These are phyloP conservation scores for Lupinus albus DNA, from an alignment of 306 rosid genomes.

Conservation along the genomic window DNA sequence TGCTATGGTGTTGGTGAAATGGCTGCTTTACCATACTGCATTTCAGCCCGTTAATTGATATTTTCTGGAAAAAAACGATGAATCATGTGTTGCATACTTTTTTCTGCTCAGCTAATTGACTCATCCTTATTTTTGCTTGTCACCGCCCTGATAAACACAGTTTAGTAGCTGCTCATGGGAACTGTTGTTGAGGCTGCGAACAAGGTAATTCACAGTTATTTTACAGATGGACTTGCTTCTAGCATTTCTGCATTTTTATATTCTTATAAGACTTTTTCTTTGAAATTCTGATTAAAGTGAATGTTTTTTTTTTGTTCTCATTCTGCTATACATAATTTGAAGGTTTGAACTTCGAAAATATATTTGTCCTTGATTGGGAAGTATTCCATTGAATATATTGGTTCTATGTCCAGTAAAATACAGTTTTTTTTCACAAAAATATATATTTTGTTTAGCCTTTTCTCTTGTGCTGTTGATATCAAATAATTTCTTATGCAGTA, in stretches of 20 bases:
- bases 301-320: neutral
- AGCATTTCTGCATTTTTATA: slow-evolving; percentile 10
- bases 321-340: slow-evolving; percentile 10
- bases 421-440: neutral
- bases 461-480: slow-evolving; percentile 2
- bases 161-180: slow-evolving; percentile 68
- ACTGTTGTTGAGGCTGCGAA: slow-evolving; percentile 61
- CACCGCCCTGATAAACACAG: slow-evolving; percentile 33
- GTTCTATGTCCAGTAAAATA: slow-evolving; percentile 14
- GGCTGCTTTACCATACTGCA: neutral
- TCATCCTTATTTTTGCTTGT: slow-evolving; percentile 16
- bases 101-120: neutral
- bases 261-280: too few relatives aligned
- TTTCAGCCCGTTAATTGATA: neutral
- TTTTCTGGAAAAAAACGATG: slow-evolving; percentile 8
- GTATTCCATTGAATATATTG: neutral
- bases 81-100: neutral
- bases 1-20: neutral
- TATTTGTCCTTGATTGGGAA: slow-evolving; percentile 5
- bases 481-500: slow-evolving; percentile 2
- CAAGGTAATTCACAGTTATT: slow-evolving; percentile 53
- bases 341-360: slow-evolving; percentile 27
- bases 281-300: slow-evolving; percentile 15
- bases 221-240: slow-evolving; percentile 17
- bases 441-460: slow-evolving; percentile 6